Conservation (phyloP, 768 basidiomycete genomes). For the Polyporus arcularius region DNA sequence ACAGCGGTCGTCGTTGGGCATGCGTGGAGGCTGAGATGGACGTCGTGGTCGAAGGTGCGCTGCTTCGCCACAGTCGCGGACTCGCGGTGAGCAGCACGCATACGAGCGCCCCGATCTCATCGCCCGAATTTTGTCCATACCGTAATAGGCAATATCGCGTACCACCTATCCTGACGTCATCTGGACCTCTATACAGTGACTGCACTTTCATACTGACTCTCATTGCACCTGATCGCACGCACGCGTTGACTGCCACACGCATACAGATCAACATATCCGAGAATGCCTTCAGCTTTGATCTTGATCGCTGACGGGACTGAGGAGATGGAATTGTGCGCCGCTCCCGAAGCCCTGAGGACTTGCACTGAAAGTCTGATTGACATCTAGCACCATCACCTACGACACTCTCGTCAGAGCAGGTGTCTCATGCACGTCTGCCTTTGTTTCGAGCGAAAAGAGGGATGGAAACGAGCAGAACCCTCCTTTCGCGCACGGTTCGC, state of each 20-base stretch:
- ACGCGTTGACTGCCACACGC: no score
- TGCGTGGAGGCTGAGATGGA: neutral
- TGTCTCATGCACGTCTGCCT: conserved; percentile 64
- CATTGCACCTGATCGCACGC: no score
- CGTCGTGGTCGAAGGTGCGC: neutral
- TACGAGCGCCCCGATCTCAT: neutral
- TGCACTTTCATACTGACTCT: no score
- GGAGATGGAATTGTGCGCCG: conserved; percentile 82
- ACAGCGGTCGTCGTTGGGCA: neutral
- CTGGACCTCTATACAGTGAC: neutral
- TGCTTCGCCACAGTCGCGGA: neutral
- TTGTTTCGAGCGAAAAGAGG: conserved; percentile 38
- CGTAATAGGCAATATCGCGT: neutral
- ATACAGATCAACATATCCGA: neutral
- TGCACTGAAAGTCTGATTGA: neutral
- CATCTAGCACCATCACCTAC: conserved; percentile 70
- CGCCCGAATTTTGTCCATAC: neutral
- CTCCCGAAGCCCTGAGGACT: neutral
- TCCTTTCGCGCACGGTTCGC: conserved; percentile 61
- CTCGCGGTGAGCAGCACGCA: neutral
- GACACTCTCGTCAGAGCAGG: conserved; percentile 83
- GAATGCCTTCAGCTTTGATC: conserved; percentile 59
- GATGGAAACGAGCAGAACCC: conserved; percentile 32
- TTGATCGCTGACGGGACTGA: conserved; percentile 83
- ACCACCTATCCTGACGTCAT: neutral